Evolutionary conservation across 2,329 filamentous ascomycete species (phyloP), one percentile per base, ranked within the genome.

Genomic region (Sporothrix pallida): DNA sequence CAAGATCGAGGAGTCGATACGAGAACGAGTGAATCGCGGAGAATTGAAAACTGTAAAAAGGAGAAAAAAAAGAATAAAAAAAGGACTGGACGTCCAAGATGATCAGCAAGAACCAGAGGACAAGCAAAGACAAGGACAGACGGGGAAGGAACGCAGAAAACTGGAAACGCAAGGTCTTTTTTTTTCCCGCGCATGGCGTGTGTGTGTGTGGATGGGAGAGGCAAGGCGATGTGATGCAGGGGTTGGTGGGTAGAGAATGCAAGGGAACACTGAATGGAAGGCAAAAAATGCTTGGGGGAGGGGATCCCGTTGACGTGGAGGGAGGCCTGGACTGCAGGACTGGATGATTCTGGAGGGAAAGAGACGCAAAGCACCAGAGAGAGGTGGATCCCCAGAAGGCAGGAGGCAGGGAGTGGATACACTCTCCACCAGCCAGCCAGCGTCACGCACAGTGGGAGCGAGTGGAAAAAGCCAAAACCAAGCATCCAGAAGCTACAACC

Each of bases 221-320:
- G 60, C 60, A 20, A 71, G 65, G 26, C 46, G 72, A 74, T 71
- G 72, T 46, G 72, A 71, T 68, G 72, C 72, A 74, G 72, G 72
- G 72, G 72, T 37, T 70, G 23, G 58, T 17, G 31, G 58, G 58
- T 58, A 54, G 46, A 48, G 60, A 54, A 52, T 50, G 67, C 50
- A 63, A 60, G 58, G 56, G 46, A 60, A 31, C 56, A 62, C 26
- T 37, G 65, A 3, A 20, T 42, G 20, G 42, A 58, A 37, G 71
- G 42, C 63, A n/a, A 72, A 72, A 42, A 37, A 54, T 46, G 67
- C 46, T 52, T 68, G 71, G 63, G 48, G 63, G 48, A 31, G 48
- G n/a, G 20, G 56, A n/a, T 20, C 42, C 70, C 17, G 26, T 44
- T 20, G 50, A 71, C 50, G 60, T 72, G 52, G 71, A 69, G 50